phyloP scores from a whole-genome alignment of 1,139 yeast species.

The Candida sp. region DNA sequence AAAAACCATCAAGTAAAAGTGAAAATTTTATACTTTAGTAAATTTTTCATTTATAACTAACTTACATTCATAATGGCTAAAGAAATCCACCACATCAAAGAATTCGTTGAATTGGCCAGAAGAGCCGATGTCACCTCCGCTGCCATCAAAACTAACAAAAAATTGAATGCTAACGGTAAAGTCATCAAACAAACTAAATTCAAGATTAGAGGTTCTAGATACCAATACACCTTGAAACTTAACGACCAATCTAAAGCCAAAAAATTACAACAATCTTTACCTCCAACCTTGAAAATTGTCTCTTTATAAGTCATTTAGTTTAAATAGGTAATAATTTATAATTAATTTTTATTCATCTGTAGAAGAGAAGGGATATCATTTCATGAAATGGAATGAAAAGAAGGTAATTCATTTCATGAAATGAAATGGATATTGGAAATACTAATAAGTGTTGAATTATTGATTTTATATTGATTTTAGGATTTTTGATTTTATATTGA shows the following conservation, averaged over 20 bases:
- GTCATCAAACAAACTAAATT: constrained; percentile 92
- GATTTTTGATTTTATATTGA: too few species aligned
- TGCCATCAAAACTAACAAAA: constrained; percentile 87
- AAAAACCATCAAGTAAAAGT: too few species aligned
- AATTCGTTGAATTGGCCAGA: constrained; percentile 97
- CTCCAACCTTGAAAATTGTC: constrained; percentile 87
- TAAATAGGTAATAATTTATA: neutral
- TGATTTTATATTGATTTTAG: too few species aligned
- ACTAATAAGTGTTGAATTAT: too few species aligned
- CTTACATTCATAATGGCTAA: constrained; percentile 14
- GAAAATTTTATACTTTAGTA: neutral
- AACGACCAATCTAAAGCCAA: constrained; percentile 97
- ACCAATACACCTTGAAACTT: constrained; percentile 94
- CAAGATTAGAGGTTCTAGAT: constrained; percentile 97
- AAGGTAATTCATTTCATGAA: neutral
- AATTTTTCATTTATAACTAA: neutral
- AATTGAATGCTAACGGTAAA: constrained; percentile 82
- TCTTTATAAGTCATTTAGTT: constrained; percentile 42
- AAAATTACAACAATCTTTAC: constrained; percentile 97
- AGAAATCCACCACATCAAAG: constrained; percentile 96
- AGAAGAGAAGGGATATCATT: too few species aligned
- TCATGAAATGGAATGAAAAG: neutral
- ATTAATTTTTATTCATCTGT: too few species aligned
- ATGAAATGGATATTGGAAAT: too few species aligned
- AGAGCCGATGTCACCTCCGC: constrained; percentile 95